Evolutionary conservation across 1,284 basidiomycete genomes (phyloP).

Genomic region (Gastroboletus turbinatus): DNA sequence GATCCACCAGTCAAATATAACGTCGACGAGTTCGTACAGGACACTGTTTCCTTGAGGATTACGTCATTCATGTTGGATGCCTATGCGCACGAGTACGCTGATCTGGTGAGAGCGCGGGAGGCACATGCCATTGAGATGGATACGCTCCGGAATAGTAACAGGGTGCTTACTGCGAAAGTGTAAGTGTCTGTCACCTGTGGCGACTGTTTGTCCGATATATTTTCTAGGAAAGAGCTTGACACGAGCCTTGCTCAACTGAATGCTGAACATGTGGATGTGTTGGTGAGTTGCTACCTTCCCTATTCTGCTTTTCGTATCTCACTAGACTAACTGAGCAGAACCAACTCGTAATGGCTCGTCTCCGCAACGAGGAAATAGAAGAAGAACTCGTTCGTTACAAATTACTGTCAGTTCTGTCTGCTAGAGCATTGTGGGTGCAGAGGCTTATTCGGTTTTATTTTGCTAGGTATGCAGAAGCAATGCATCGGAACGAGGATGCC

Average conservation of each 20-base stretch:
- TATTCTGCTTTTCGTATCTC: background rate
- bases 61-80: slow-evolving; percentile 91
- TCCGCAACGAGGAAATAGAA: slow-evolving; percentile 89
- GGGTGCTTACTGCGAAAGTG: slow-evolving; percentile 77
- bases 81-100: slow-evolving; percentile 86
- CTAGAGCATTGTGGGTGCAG: background rate
- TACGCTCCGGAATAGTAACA: slow-evolving; percentile 73
- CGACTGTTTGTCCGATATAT: slow-evolving; percentile 3
- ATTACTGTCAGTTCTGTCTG: slow-evolving; percentile 62
- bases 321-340: slow-evolving; percentile 50
- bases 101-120: slow-evolving; percentile 64
- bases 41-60: slow-evolving; percentile 80
- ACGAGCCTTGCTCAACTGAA: slow-evolving; percentile 75
- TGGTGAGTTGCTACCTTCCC: slow-evolving; percentile 45
- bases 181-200: slow-evolving; percentile 41
- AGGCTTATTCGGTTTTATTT: background rate
- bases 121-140: slow-evolving; percentile 84
- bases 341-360: slow-evolving; percentile 82
- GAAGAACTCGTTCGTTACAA: slow-evolving; percentile 90
- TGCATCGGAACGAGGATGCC: slow-evolving; percentile 82
- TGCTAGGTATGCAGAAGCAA: slow-evolving; percentile 81
- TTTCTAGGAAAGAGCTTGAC: slow-evolving; percentile 74
- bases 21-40: slow-evolving; percentile 81
- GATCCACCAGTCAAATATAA: slow-evolving; percentile 46
- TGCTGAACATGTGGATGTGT: slow-evolving; percentile 72